Conservation (phyloP, 768 basidiomycete genomes). For the Macrocybe gigantea region DNA sequence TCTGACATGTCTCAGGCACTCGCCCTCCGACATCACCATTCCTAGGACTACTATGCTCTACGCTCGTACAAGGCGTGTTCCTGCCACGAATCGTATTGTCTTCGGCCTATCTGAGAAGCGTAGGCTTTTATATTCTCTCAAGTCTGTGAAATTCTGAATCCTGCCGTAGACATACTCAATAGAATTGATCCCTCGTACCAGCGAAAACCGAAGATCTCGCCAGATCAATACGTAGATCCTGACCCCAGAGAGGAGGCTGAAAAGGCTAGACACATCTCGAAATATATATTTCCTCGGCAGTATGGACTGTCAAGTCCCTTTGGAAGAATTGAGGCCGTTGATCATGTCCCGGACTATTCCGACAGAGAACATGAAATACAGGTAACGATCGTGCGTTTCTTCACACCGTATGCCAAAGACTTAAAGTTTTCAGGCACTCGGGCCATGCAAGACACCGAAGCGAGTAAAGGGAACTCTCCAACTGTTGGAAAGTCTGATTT, state of each 20-base stretch:
- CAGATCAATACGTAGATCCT: slow-evolving; percentile 31
- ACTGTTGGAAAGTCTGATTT: slow-evolving; percentile 55
- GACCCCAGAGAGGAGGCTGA: slow-evolving; percentile 41
- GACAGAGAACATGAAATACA: slow-evolving; percentile 69
- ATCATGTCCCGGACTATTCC: slow-evolving; percentile 40
- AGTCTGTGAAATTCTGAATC: not conserved
- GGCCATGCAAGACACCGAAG: slow-evolving; percentile 65
- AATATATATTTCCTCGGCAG: slow-evolving; percentile 83
- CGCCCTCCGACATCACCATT: slow-evolving; percentile 47
- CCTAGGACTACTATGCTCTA: slow-evolving; percentile 63
- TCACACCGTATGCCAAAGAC: not conserved
- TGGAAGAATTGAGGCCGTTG: slow-evolving; percentile 13
- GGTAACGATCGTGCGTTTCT: slow-evolving; percentile 28
- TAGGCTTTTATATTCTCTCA: slow-evolving; percentile 24
- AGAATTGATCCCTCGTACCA: slow-evolving; percentile 40
- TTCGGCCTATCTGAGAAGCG: slow-evolving; percentile 68
- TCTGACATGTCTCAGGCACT: slow-evolving; percentile 20
- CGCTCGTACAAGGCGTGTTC: slow-evolving; percentile 48
- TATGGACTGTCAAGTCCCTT: slow-evolving; percentile 66
- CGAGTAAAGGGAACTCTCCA: slow-evolving; percentile 52
- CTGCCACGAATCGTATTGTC: slow-evolving; percentile 40
- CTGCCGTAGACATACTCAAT: slow-evolving; percentile 58
- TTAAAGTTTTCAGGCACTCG: slow-evolving; percentile 24
- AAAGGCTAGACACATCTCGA: slow-evolving; percentile 59
- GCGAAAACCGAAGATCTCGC: slow-evolving; percentile 19